These are phyloP conservation scores for Neurospora hispaniola DNA, from an alignment of 495 filamentous ascomycete species.

Conservation along the genomic window DNA sequence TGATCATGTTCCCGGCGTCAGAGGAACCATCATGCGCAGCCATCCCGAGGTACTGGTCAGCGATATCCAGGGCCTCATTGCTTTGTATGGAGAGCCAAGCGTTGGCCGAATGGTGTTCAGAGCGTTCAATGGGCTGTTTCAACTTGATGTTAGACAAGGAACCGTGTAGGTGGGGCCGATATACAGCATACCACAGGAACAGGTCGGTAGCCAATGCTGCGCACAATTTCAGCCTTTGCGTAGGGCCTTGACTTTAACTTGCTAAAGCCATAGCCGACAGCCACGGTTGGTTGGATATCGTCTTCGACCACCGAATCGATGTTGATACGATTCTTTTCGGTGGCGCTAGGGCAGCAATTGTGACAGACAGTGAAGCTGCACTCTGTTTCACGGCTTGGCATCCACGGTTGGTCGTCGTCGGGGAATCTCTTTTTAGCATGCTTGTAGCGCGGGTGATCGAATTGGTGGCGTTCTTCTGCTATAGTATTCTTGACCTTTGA, in stretches of 20 bases:
- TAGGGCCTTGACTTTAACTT: slow-evolving; percentile 16
- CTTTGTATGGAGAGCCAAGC: not conserved
- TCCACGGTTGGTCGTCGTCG: slow-evolving; percentile 22
- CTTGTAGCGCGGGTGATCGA: not conserved
- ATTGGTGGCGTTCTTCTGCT: slow-evolving; percentile 4
- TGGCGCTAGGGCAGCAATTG: slow-evolving; percentile 33
- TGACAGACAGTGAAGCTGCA: slow-evolving; percentile 46
- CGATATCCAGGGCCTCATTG: not conserved
- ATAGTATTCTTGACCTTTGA: slow-evolving; percentile 18
- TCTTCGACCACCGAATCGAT: slow-evolving; percentile 38
- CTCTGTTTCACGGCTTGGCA: slow-evolving; percentile 25
- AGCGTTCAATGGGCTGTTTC: not conserved
- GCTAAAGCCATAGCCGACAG: slow-evolving; percentile 34
- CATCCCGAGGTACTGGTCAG: not conserved
- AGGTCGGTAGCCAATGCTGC: slow-evolving; percentile 26
- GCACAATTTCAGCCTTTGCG: slow-evolving; percentile 20
- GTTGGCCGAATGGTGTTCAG: not conserved
- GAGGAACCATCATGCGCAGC: not conserved
- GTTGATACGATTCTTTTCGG: slow-evolving; percentile 36
- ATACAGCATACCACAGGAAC: slow-evolving; percentile 23
- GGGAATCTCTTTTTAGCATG: slow-evolving; percentile 3
- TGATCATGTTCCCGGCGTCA: not conserved
- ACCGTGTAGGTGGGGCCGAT: not conserved
- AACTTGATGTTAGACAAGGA: not conserved
- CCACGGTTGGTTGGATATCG: slow-evolving; percentile 30